Evolutionary conservation across 257 asterid genomes (phyloP).

Genomic region (Forsythia suspensa): DNA sequence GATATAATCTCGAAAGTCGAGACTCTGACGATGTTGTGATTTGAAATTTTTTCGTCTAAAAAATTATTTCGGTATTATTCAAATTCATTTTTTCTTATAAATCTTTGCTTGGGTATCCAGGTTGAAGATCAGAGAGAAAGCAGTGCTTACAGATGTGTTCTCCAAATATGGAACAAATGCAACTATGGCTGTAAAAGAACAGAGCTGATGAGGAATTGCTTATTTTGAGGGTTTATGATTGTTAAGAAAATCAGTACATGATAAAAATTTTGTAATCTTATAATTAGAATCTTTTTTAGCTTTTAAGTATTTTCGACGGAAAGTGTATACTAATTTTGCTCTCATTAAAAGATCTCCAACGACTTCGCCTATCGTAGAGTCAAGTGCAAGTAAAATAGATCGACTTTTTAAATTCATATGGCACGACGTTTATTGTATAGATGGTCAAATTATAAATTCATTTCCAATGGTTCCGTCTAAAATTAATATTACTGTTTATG

Average conservation of each 20-base stretch:
- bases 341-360: too few species aligned
- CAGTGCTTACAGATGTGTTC: constrained; percentile 63
- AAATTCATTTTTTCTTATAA: neutral
- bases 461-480: too few species aligned
- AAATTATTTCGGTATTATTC: neutral
- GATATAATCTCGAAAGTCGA: neutral
- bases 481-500: too few species aligned
- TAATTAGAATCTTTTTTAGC: too few species aligned
- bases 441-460: too few species aligned
- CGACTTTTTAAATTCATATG: too few species aligned
- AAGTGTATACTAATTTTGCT: neutral
- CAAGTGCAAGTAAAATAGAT: too few species aligned
- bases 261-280: neutral
- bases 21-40: neutral
- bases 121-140: constrained; percentile 70
- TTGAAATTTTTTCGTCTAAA: neutral
- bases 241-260: neutral
- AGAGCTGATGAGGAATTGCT: constrained; percentile 27
- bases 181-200: constrained; percentile 32
- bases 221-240: neutral
- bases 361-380: too few species aligned
- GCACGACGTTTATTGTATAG: too few species aligned
- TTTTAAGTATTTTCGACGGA: too few species aligned
- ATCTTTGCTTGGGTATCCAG: constrained; percentile 39
- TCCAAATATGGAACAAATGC: constrained; percentile 63